A percentile compares a stretch with the other conserved stretches of the same genome.
Evolutionary conservation across 305 asterid species (phyloP).

Genomic region (Withania somnifera): DNA sequence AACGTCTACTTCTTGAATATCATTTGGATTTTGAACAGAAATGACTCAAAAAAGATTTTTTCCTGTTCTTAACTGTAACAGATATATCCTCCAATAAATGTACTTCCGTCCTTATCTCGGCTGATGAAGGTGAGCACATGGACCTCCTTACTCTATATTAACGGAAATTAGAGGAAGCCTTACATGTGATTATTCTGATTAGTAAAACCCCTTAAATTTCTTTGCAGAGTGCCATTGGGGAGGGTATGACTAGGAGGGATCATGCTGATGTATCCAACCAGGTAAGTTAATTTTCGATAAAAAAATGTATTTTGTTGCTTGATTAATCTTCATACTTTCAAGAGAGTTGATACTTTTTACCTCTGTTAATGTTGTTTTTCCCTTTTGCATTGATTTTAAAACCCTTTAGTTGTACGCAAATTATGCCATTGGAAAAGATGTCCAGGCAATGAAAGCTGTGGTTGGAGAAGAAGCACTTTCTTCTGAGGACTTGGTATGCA

Average conservation of each 20-base stretch:
- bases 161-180: background rate
- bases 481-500: constrained; percentile 87
- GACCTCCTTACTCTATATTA: background rate
- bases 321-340: background rate
- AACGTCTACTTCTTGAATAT: background rate
- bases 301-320: background rate
- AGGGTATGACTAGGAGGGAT: constrained; percentile 97
- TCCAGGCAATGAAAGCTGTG: constrained; percentile 99
- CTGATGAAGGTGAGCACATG: constrained; percentile 76
- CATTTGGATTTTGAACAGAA: background rate
- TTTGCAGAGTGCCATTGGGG: constrained; percentile 94
- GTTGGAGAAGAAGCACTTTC: constrained; percentile 99
- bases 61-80: constrained; percentile 12
- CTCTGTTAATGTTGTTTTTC: background rate
- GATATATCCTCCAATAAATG: constrained; percentile 98
- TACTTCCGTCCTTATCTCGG: constrained; percentile 94
- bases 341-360: background rate
- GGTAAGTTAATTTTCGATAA: constrained; percentile 22
- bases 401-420: constrained; percentile 74
- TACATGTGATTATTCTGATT: background rate
- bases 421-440: constrained; percentile 98
- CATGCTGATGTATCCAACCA: constrained; percentile 98
- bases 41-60: background rate
- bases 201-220: background rate
- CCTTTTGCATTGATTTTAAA: background rate